These are phyloP conservation scores for Candida morakotiae DNA, from an alignment of 805 yeast genomes.

Conservation along the genomic window DNA sequence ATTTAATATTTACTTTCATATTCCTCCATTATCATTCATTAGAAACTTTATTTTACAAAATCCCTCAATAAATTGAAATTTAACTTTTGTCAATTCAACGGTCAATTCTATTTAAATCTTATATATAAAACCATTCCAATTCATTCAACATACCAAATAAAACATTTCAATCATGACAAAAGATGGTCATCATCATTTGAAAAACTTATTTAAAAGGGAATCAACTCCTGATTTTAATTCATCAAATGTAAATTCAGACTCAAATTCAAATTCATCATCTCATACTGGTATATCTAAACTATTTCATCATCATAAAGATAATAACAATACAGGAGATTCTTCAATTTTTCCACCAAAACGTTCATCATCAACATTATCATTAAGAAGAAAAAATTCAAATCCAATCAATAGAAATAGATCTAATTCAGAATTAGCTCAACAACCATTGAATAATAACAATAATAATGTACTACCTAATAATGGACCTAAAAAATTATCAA, in stretches of 20 bases:
- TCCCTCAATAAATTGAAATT: too few relatives aligned
- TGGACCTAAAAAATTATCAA: slow-evolving; percentile 14
- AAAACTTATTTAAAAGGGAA: slow-evolving; percentile 19
- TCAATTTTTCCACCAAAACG: slow-evolving; percentile 8
- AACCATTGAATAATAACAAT: too few relatives aligned
- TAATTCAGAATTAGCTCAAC: slow-evolving; percentile 6
- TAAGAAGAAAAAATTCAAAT: slow-evolving; percentile 17
- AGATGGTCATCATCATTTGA: slow-evolving; percentile 14
- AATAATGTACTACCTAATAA: slow-evolving; percentile 4
- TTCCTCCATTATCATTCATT: too few relatives aligned
- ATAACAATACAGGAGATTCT: background rate
- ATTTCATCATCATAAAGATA: slow-evolving; percentile 16
- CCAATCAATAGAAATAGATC: slow-evolving; percentile 2
- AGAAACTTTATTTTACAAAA: too few relatives aligned
- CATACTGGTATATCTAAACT: slow-evolving; percentile 16
- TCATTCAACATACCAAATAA: too few relatives aligned
- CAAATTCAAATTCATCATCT: slow-evolving; percentile 8
- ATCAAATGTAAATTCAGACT: background rate
- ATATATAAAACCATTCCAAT: too few relatives aligned
- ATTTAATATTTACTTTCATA: too few relatives aligned
- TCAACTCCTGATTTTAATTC: slow-evolving; percentile 11
- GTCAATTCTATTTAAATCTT: too few relatives aligned
- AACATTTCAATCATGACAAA: too few relatives aligned
- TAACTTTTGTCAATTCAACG: too few relatives aligned
- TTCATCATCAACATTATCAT: slow-evolving; percentile 16